Percentiles rank a stretch among this genome's conserved stretches.
Evolutionary conservation across 441 rosid genomes (phyloP).

Genomic region (Geranium incanum): DNA sequence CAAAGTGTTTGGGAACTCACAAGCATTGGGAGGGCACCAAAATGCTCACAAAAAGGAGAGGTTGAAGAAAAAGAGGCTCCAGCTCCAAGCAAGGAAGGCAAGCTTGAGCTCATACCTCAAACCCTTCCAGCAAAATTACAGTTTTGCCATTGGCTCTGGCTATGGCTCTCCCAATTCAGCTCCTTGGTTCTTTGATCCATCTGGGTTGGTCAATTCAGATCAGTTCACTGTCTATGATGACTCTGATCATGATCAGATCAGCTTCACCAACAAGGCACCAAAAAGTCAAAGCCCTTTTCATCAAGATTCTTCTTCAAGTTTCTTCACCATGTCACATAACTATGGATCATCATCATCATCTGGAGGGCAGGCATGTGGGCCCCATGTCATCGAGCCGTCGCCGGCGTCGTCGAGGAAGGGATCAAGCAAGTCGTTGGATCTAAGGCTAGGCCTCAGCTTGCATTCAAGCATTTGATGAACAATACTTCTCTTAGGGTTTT

Average conservation of each 20-base stretch:
- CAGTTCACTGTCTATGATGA: conserved; percentile 45
- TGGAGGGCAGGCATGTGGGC: too few species aligned
- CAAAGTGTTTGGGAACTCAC: conserved; percentile 83
- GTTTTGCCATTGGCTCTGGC: conserved; percentile 8
- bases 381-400: background rate
- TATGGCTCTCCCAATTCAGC: background rate
- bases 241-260: conserved; percentile 35
- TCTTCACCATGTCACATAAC: conserved; percentile 28
- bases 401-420: conserved; percentile 43
- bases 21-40: conserved; percentile 94
- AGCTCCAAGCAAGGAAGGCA: conserved; percentile 78
- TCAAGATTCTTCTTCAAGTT: conserved; percentile 22
- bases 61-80: conserved; percentile 78
- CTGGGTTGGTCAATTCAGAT: conserved; percentile 27
- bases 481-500: conserved; percentile 20
- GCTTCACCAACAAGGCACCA: conserved; percentile 33
- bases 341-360: background rate
- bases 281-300: conserved; percentile 24
- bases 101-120: conserved; percentile 63
- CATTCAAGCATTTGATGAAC: conserved; percentile 24
- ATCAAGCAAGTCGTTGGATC: conserved; percentile 54
- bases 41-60: conserved; percentile 97
- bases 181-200: conserved; percentile 40
- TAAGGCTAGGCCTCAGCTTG: conserved; percentile 52
- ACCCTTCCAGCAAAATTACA: conserved; percentile 40